Evolutionary conservation across 306 rosid genomes (phyloP).

Genomic region (Lathyrus oleraceus): DNA sequence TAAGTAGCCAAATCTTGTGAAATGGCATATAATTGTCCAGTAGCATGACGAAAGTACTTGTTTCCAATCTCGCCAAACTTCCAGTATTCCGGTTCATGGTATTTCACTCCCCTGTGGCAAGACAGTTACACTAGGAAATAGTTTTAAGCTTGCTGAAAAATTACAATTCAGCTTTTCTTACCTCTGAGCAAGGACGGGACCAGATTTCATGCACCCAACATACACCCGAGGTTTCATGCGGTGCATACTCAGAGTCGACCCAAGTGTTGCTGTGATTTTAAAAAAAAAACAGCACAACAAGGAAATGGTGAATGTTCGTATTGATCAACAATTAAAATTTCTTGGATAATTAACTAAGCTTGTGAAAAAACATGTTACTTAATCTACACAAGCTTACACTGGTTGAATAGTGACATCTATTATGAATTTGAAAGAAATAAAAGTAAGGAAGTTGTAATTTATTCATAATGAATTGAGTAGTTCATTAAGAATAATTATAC

Average conservation of each 20-base stretch:
- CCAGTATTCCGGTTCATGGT: constrained; percentile 94
- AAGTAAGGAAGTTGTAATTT: no score
- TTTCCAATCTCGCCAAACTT: constrained; percentile 88
- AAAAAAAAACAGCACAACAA: constrained; percentile 22
- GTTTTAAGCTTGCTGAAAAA: constrained; percentile 13
- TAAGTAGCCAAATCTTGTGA: constrained; percentile 82
- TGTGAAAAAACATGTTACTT: background rate
- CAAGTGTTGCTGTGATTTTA: constrained; percentile 65
- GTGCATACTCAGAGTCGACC: constrained; percentile 55
- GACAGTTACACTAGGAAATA: constrained; percentile 32
- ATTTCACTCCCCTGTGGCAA: constrained; percentile 73
- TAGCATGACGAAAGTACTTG: constrained; percentile 89
- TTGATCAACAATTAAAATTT: background rate
- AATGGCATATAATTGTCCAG: constrained; percentile 87
- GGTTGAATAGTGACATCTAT: background rate
- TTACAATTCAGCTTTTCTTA: constrained; percentile 42
- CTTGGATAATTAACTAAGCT: background rate
- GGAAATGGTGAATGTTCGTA: constrained; percentile 13
- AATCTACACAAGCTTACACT: constrained; percentile 15
- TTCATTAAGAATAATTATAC: no score
- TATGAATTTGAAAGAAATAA: no score
- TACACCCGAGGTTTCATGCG: constrained; percentile 69
- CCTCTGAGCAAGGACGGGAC: constrained; percentile 88
- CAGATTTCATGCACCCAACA: constrained; percentile 96
- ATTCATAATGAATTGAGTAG: no score